These are phyloP conservation scores for Vitellaria paradoxa DNA, from an alignment of 179 eudicot genomes.

Conservation along the genomic window DNA sequence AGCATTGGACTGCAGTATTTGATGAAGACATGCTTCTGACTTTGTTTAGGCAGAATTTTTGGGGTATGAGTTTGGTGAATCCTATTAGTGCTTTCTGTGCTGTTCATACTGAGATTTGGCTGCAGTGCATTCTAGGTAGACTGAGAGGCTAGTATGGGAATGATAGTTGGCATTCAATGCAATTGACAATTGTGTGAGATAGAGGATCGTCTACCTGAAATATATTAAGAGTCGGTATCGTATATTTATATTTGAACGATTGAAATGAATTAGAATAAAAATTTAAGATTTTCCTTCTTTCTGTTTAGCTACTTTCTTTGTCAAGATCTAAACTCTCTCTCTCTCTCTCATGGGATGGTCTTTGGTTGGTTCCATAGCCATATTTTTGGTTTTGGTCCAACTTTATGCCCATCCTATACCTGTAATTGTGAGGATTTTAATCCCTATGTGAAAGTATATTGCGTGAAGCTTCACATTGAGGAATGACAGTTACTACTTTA, in stretches of 20 bases:
- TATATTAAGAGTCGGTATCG: too few species aligned
- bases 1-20: conserved; percentile 36
- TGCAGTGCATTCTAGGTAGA: neutral
- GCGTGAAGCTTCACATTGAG: too few species aligned
- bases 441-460: too few species aligned
- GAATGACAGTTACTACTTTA: too few species aligned
- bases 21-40: conserved; percentile 17
- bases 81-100: neutral
- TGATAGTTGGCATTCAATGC: neutral
- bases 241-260: neutral
- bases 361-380: too few species aligned
- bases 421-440: too few species aligned
- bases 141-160: neutral
- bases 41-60: neutral
- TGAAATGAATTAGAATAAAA: neutral
- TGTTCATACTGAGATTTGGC: neutral
- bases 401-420: too few species aligned
- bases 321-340: too few species aligned
- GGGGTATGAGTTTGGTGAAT: neutral
- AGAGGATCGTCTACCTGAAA: neutral
- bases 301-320: too few species aligned
- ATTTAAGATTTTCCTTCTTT: neutral
- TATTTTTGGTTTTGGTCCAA: too few species aligned
- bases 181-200: neutral
- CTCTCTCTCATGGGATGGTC: too few species aligned